These are phyloP conservation scores for Plicaturopsis crispa DNA, from an alignment of 768 basidiomycete genomes.

Conservation along the genomic window DNA sequence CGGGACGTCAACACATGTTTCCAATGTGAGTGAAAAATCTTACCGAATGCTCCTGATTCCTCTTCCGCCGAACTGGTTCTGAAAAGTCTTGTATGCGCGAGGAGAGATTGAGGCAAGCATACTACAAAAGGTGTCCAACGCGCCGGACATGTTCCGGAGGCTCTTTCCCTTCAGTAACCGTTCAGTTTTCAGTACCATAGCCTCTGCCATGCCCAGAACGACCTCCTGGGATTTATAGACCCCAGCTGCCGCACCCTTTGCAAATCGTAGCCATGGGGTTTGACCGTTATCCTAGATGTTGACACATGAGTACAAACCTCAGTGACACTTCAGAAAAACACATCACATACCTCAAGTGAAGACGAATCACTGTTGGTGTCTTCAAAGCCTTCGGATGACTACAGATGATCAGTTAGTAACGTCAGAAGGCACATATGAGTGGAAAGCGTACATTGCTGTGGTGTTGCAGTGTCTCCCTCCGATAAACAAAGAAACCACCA, in stretches of 20 bases:
- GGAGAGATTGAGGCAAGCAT: conserved; percentile 7
- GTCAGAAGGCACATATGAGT: too few species aligned
- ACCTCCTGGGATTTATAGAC: conserved; percentile 9
- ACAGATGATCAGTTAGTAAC: too few species aligned
- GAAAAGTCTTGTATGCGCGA: conserved; percentile 9
- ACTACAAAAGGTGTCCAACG: conserved; percentile 11
- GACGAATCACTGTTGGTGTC: too few species aligned
- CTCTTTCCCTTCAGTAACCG: conserved; percentile 7
- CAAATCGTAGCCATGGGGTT: conserved; percentile 14
- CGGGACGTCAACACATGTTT: too few species aligned
- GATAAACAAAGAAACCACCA: conserved; percentile 3
- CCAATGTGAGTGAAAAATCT: neutral
- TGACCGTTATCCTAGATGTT: conserved; percentile 9
- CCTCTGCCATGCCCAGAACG: conserved; percentile 13
- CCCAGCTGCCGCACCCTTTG: conserved; percentile 11
- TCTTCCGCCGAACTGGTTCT: conserved; percentile 10
- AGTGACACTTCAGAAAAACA: neutral
- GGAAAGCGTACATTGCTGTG: neutral
- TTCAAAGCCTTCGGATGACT: too few species aligned
- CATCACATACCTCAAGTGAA: too few species aligned
- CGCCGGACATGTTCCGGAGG: conserved; percentile 9
- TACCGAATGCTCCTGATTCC: conserved; percentile 9
- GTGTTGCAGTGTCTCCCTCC: neutral
- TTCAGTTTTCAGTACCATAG: conserved; percentile 7
- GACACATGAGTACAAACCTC: neutral